Evolutionary conservation across 2,329 filamentous ascomycete genomes (phyloP).

Genomic region (Sclerotinia trifoliorum): DNA sequence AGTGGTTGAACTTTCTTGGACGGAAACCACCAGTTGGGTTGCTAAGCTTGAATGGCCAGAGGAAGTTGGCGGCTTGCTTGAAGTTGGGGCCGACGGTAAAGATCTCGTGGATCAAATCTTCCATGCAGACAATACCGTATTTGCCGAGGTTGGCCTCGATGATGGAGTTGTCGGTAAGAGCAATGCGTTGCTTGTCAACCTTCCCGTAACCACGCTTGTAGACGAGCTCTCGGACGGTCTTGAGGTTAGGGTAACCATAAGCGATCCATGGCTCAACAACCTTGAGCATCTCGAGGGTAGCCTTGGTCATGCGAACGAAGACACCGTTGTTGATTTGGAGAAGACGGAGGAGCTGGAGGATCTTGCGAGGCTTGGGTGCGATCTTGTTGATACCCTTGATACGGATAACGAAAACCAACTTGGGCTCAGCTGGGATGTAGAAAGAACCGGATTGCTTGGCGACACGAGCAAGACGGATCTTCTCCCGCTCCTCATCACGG

Average conservation of each 20-base stretch:
- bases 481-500: conserved; percentile 96
- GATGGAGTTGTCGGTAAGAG: conserved; percentile 95
- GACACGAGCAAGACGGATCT: conserved; percentile 85
- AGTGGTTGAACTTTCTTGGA: conserved; percentile 73
- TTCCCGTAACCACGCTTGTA: conserved; percentile 99
- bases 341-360: conserved; percentile 97
- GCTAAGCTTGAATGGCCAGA: conserved; percentile 99
- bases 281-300: conserved; percentile 95
- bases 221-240: conserved; percentile 97
- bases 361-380: conserved; percentile 99
- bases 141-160: conserved; percentile 96
- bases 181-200: conserved; percentile 95
- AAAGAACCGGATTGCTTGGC: conserved; percentile 91
- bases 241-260: conserved; percentile 99
- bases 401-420: conserved; percentile 95
- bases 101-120: conserved; percentile 99
- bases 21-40: conserved; percentile 98
- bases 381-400: conserved; percentile 99
- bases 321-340: conserved; percentile 99
- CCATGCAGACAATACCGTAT: conserved; percentile 98
- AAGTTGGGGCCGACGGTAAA: conserved; percentile 98
- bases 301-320: conserved; percentile 97
- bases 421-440: conserved; percentile 92
- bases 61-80: conserved; percentile 99
- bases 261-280: conserved; percentile 98